These are phyloP conservation scores for Kluyveromyces lactis DNA, from an alignment of 805 yeast species.

Conservation along the genomic window DNA sequence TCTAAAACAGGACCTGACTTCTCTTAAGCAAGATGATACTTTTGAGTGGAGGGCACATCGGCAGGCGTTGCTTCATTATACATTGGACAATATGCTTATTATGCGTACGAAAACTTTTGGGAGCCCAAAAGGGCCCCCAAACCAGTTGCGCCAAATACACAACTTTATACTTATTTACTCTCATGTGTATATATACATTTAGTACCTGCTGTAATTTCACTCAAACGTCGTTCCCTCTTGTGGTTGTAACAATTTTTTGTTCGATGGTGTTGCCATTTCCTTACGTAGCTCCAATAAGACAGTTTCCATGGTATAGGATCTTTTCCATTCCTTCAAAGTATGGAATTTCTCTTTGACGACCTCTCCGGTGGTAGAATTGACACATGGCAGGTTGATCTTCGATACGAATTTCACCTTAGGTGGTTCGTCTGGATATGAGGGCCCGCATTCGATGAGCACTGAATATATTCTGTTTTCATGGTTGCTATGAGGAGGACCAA, in stretches of 20 bases:
- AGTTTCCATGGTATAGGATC: conserved; percentile 91
- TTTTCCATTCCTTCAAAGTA: conserved; percentile 75
- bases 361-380: conserved; percentile 53
- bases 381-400: conserved; percentile 86
- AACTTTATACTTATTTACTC: too few species aligned
- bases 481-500: conserved; percentile 89
- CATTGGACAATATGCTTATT: too few species aligned
- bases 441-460: conserved; percentile 72
- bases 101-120: too few species aligned
- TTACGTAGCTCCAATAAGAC: conserved; percentile 80
- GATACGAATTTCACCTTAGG: conserved; percentile 77
- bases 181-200: too few species aligned
- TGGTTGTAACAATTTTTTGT: conserved; percentile 86
- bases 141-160: too few species aligned
- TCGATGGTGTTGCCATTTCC: conserved; percentile 76
- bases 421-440: conserved; percentile 79
- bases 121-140: too few species aligned
- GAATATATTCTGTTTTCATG: conserved; percentile 94
- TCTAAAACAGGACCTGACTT: too few species aligned
- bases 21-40: too few species aligned
- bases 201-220: too few species aligned
- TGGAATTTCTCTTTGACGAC: conserved; percentile 50
- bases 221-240: conserved; percentile 71
- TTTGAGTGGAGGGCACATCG: too few species aligned
- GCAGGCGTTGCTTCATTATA: too few species aligned